Evolutionary conservation across 495 filamentous ascomycete genomes (phyloP).

Genomic region (Saxophila tyrrhenica): DNA sequence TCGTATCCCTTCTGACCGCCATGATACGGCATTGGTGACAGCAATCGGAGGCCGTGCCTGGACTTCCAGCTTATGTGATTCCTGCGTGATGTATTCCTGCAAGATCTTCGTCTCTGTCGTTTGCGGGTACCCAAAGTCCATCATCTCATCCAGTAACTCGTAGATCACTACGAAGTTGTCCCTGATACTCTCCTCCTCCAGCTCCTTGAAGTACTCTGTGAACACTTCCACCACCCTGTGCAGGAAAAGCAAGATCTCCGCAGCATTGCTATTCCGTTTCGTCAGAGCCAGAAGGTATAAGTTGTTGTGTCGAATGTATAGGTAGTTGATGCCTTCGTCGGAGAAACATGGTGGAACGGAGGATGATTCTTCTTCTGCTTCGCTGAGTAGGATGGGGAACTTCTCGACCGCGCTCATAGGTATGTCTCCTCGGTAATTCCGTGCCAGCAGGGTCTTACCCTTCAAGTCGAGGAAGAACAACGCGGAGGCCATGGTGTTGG

Average conservation of each 20-base stretch:
- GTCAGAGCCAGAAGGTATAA: conserved; percentile 97
- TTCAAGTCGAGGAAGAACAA: conserved; percentile 99
- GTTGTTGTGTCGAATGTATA: conserved; percentile 99
- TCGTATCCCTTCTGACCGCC: conserved; percentile 94
- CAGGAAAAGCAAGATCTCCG: conserved; percentile 95
- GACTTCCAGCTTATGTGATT: conserved; percentile 95
- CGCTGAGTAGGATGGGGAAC: conserved; percentile 90
- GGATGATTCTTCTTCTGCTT: conserved; percentile 98
- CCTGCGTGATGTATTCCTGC: conserved; percentile 96
- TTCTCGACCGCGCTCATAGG: conserved; percentile 99
- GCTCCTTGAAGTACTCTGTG: conserved; percentile 98
- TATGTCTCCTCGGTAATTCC: conserved; percentile 98
- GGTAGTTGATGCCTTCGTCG: conserved; percentile 98
- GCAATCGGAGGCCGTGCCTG: conserved; percentile 99
- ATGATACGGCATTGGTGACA: conserved; percentile 95
- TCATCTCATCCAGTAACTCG: conserved; percentile 99
- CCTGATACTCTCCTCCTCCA: conserved; percentile 97
- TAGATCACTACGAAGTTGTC: conserved; percentile 99
- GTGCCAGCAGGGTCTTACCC: conserved; percentile 99
- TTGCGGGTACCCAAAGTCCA: conserved; percentile 99
- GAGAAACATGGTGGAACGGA: conserved; percentile 98
- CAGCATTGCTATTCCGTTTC: conserved; percentile 97
- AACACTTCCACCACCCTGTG: conserved; percentile 98
- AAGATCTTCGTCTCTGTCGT: conserved; percentile 98
- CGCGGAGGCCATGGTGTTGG: conserved; percentile 72